Conservation (phyloP, 352 stramenopile species). For the Lagenidium sp. region DNA sequence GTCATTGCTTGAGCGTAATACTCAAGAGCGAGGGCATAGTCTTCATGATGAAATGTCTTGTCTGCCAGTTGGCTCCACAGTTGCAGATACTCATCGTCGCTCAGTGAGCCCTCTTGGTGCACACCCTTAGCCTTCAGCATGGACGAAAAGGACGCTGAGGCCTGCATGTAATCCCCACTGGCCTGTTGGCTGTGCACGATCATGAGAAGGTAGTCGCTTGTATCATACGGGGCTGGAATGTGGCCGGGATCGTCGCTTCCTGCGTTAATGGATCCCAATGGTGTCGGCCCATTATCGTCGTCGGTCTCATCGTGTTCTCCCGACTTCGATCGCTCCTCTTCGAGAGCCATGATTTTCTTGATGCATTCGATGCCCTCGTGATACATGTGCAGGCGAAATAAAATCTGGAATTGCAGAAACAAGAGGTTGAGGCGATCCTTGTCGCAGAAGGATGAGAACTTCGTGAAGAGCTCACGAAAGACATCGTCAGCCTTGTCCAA, state of each 20-base stretch:
- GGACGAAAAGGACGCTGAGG: conserved; percentile 31
- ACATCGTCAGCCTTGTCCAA: conserved; percentile 48
- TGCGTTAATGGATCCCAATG: too few relatives aligned
- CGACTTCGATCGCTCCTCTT: neutral
- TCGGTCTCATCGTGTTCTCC: neutral
- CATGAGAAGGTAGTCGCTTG: conserved; percentile 47
- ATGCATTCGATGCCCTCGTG: conserved; percentile 45
- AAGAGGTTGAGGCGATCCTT: conserved; percentile 39
- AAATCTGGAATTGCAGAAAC: conserved; percentile 59
- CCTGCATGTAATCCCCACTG: conserved; percentile 42
- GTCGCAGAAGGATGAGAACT: conserved; percentile 55
- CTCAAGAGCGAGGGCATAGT: conserved; percentile 48
- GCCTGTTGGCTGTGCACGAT: conserved; percentile 56
- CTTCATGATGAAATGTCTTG: conserved; percentile 60
- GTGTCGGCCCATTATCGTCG: neutral
- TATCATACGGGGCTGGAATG: conserved; percentile 29
- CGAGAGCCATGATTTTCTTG: conserved; percentile 22
- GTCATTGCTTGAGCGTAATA: conserved; percentile 48
- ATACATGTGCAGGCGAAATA: conserved; percentile 38
- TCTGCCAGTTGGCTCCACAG: conserved; percentile 42
- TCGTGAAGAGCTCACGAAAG: conserved; percentile 38
- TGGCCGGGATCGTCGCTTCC: neutral
- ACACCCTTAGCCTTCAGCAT: conserved; percentile 24
- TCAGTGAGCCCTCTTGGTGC: conserved; percentile 19
- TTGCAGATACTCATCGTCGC: conserved; percentile 42